Evolutionary conservation across 106 monocot genomes (phyloP).

Genomic region (Dendrobium officinale): DNA sequence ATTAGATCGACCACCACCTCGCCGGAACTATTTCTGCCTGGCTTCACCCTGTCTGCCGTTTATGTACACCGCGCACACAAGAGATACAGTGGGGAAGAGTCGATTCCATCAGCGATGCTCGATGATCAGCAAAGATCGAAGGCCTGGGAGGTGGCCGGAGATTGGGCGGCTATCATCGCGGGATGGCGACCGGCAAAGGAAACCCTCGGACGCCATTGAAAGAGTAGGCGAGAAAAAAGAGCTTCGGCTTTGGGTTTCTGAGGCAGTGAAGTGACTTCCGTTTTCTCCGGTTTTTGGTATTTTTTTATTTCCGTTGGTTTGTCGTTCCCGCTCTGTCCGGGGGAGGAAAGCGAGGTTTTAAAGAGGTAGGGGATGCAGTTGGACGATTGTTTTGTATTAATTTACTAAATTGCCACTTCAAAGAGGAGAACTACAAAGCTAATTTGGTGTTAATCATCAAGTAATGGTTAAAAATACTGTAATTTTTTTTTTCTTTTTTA

Average conservation of each 20-base stretch:
- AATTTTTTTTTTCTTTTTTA: no score
- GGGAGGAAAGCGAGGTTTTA: constrained; percentile 7
- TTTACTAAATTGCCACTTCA: background rate
- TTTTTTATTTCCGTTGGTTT: background rate
- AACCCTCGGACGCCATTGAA: background rate
- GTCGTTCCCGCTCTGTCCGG: constrained; percentile 4
- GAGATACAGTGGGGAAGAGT: background rate
- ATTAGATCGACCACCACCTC: background rate
- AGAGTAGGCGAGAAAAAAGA: background rate
- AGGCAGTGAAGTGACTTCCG: background rate
- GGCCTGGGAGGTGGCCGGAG: background rate
- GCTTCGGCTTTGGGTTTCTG: background rate
- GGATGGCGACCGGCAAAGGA: background rate
- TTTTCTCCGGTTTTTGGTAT: background rate
- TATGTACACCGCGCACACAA: background rate
- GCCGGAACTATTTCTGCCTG: constrained; percentile 9
- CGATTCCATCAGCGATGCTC: background rate
- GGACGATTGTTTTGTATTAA: background rate
- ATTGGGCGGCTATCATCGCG: background rate
- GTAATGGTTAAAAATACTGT: no score
- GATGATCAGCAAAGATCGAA: background rate
- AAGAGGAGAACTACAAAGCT: no score
- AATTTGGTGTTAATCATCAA: no score
- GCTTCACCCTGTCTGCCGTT: constrained; percentile 10
- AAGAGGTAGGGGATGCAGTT: background rate